phyloP scores from a whole-genome alignment of 345 rosid species.

The Angophora floribunda region DNA sequence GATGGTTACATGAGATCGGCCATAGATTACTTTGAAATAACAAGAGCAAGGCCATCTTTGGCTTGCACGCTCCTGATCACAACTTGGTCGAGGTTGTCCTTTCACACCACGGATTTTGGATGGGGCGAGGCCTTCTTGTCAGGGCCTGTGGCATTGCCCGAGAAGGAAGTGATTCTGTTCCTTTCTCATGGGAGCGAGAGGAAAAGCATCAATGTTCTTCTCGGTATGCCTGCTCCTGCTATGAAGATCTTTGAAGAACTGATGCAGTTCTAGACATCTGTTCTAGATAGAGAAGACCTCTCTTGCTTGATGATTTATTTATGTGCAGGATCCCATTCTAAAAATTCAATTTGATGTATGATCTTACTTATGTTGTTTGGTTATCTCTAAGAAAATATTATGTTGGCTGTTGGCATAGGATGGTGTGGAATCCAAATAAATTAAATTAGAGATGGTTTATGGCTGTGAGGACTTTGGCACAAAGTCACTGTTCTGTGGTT shows the following conservation, averaged over 20 bases:
- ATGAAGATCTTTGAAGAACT: conserved; percentile 62
- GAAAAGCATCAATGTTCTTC: conserved; percentile 76
- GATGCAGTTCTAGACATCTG: conserved; percentile 3
- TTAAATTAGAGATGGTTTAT: neutral
- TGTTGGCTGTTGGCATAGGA: neutral
- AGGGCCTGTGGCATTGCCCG: conserved; percentile 85
- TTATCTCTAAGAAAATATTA: neutral
- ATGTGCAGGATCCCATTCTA: neutral
- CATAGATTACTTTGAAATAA: conserved; percentile 80
- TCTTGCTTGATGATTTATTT: neutral
- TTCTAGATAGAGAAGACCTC: neutral
- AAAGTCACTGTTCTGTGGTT: neutral
- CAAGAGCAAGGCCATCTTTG: conserved; percentile 79
- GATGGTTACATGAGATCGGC: conserved; percentile 93
- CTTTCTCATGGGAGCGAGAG: conserved; percentile 78
- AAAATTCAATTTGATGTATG: neutral
- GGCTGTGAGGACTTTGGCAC: neutral
- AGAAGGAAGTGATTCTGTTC: conserved; percentile 82
- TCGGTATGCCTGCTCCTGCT: conserved; percentile 76
- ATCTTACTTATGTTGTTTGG: neutral
- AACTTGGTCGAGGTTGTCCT: conserved; percentile 79
- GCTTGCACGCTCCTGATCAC: conserved; percentile 80
- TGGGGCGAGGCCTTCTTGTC: conserved; percentile 87
- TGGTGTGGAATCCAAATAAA: neutral
- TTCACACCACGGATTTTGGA: conserved; percentile 77